Conservation (phyloP, 163 green algal species). For the Trebouxiophyceae sp. region DNA sequence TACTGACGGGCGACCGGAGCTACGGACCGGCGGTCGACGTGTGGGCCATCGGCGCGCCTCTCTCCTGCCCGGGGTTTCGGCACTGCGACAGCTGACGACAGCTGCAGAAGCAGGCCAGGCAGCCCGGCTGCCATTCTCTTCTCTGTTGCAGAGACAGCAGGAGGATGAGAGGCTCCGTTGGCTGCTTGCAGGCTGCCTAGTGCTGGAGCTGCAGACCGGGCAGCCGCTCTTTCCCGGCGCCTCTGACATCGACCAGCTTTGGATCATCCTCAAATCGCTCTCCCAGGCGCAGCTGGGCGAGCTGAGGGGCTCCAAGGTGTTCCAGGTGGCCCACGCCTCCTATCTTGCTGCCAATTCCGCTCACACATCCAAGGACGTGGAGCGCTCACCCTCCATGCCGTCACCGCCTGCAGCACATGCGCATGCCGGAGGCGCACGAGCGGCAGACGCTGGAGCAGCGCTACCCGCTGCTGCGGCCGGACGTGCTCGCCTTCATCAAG, state of each 20-base stretch:
- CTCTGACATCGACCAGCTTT: slow-evolving; percentile 84
- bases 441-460: background rate
- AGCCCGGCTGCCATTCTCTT: no score
- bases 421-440: background rate
- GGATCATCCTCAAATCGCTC: slow-evolving; percentile 47
- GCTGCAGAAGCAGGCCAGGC: no score
- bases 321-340: background rate
- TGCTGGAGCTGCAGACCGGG: slow-evolving; percentile 75
- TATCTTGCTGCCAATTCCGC: background rate
- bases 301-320: background rate
- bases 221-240: slow-evolving; percentile 80
- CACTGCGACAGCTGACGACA: no score
- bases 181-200: slow-evolving; percentile 59
- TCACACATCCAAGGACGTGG: no score
- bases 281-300: background rate
- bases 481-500: background rate
- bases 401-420: background rate
- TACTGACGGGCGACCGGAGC: slow-evolving; percentile 57
- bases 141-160: no score
- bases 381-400: no score
- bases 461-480: background rate
- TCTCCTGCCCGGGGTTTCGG: no score
- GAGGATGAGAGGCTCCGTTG: no score
- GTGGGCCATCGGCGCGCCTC: slow-evolving; percentile 73
- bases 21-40: slow-evolving; percentile 79